Evolutionary conservation across 257 asterid species (phyloP), one percentile per base, ranked within the genome.

Genomic region (Craterostigma plantagineum): DNA sequence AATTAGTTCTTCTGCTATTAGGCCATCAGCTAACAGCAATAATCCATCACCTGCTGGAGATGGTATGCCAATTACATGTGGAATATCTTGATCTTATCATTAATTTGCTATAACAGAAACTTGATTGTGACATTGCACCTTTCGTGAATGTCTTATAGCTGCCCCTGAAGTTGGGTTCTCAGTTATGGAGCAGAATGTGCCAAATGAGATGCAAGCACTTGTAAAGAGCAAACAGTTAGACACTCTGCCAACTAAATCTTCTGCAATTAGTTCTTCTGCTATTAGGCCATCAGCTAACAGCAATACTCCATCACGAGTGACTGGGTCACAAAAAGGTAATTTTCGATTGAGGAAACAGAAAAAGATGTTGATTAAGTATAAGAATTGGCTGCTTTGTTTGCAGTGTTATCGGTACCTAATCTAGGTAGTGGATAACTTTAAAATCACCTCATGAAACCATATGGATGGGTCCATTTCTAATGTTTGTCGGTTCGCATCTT

Each of bases 211-310:
- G 50, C 65, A 54, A 39, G 66, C 37, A 34, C 43, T 38, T 38
- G 74, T 53, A 60, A 67, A 67, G 63, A 67, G 66, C 52, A n/a
- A n/a, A n/a, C n/a, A n/a, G n/a, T n/a, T n/a, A n/a, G n/a, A n/a
- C n/a, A 60, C 61, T 58, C 50, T 48, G 3, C 72, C 50, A 50
- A 40, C 37, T 52, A 44, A 56, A 35, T 46, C 77, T 36, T 60
- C 65, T 51, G 48, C 48, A 49, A 58, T 38, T 41, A 42, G 63
- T 13, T 51, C 57, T 55, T 64, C 74, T 35, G 57, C 54, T 44
- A 61, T 68, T 42, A 55, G 75, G 61, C 77, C 77, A n/a, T 61
- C 81, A 7, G 65, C 78, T 36, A 68, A 58, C 39, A 63, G 56
- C 62, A 66, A 51, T 58, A 65, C 49, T 55, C 62, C 71, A 30